A percentile compares a stretch with the other conserved stretches of the same genome.
These are phyloP conservation scores for Gossypium mustelinum DNA, from an alignment of 345 rosid genomes.

Conservation along the genomic window DNA sequence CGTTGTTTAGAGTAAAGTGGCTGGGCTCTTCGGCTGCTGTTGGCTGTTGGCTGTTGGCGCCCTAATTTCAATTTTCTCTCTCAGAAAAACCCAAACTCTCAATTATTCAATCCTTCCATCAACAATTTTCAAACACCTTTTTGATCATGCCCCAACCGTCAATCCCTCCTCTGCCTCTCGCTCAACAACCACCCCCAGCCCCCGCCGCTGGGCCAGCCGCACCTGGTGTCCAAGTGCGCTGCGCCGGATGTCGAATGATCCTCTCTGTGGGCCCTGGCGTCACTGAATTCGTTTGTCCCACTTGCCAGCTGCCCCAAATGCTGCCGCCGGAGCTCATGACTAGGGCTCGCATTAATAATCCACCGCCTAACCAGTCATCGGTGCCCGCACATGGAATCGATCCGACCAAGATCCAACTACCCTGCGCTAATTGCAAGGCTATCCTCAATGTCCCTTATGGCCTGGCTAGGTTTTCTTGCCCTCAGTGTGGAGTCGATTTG, in stretches of 20 bases:
- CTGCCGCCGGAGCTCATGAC: slow-evolving; percentile 86
- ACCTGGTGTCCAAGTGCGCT: slow-evolving; percentile 75
- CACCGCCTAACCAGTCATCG: slow-evolving; percentile 28
- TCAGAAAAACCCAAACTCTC: not conserved
- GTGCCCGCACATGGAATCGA: slow-evolving; percentile 93
- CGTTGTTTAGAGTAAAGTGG: not conserved
- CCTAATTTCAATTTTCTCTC: not conserved
- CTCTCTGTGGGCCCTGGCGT: slow-evolving; percentile 64
- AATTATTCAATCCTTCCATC: not conserved
- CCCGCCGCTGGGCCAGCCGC: slow-evolving; percentile 30
- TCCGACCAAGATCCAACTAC: slow-evolving; percentile 94
- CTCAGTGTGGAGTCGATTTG: slow-evolving; percentile 84
- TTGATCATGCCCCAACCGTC: slow-evolving; percentile 72
- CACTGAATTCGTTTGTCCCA: slow-evolving; percentile 76
- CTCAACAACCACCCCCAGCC: slow-evolving; percentile 41
- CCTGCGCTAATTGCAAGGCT: slow-evolving; percentile 92
- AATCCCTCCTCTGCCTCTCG: slow-evolving; percentile 49
- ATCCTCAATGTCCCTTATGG: slow-evolving; percentile 94
- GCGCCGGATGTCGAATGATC: slow-evolving; percentile 91
- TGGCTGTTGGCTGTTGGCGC: slow-evolving; percentile 14
- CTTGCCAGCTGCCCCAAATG: slow-evolving; percentile 89
- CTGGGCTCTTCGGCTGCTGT: slow-evolving; percentile 7
- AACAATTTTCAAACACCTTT: not conserved
- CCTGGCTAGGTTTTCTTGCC: slow-evolving; percentile 74
- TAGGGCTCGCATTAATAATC: slow-evolving; percentile 35